Percentiles rank a stretch among this genome's conserved stretches.
These are phyloP conservation scores for Gyrodon lividus DNA, from an alignment of 768 basidiomycete genomes.

Conservation along the genomic window DNA sequence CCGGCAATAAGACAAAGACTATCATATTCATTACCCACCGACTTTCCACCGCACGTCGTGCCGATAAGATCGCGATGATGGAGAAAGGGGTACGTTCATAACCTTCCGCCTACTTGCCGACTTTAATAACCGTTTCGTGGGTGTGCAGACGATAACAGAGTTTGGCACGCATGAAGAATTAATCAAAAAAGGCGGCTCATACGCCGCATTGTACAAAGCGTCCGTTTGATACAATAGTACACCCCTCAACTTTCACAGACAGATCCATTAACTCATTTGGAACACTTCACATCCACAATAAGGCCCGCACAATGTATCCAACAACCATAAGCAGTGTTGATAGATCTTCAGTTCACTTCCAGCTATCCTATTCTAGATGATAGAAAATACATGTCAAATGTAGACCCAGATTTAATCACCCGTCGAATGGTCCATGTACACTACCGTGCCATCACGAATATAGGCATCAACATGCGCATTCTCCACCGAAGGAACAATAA, in stretches of 20 bases:
- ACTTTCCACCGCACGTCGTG: slow-evolving; percentile 75
- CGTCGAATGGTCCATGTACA: slow-evolving; percentile 63
- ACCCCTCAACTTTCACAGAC: slow-evolving; percentile 5
- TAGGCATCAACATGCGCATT: slow-evolving; percentile 64
- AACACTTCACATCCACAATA: slow-evolving; percentile 16
- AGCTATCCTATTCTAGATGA: slow-evolving; percentile 25
- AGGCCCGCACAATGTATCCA: slow-evolving; percentile 20
- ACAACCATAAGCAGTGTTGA: slow-evolving; percentile 20
- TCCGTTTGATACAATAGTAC: slow-evolving; percentile 45
- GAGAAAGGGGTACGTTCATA: slow-evolving; percentile 57
- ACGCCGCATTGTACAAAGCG: slow-evolving; percentile 68
- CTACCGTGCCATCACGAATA: slow-evolving; percentile 60
- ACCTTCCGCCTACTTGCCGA: slow-evolving; percentile 8
- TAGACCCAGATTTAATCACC: slow-evolving; percentile 40
- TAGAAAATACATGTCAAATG: slow-evolving; percentile 17
- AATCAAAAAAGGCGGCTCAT: slow-evolving; percentile 55
- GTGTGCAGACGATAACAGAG: slow-evolving; percentile 63
- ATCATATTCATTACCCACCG: slow-evolving; percentile 85
- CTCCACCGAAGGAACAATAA: slow-evolving; percentile 40
- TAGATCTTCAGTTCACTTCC: slow-evolving; percentile 12
- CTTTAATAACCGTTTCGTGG: slow-evolving; percentile 22
- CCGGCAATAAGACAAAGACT: slow-evolving; percentile 60
- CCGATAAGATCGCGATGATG: slow-evolving; percentile 88
- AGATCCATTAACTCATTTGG: slow-evolving; percentile 6
- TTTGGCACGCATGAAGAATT: slow-evolving; percentile 75